Evolutionary conservation across 352 stramenopile species (phyloP), one percentile per base, ranked within the genome.

Genomic region (Globisporangium cederbergense): DNA sequence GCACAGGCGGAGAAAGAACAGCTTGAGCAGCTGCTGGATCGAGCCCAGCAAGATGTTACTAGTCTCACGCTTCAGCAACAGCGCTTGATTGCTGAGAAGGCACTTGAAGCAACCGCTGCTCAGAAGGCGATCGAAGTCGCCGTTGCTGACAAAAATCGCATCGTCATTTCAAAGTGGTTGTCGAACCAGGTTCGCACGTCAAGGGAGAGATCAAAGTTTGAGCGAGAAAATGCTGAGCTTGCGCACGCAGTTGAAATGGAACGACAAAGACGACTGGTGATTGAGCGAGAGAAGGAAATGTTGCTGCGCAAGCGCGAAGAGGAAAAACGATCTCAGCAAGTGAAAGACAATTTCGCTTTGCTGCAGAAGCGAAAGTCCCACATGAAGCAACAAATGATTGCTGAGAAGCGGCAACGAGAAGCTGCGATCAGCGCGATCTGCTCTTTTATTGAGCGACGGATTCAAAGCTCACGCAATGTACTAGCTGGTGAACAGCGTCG

Each of bases 161-260:
- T 66, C 4, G 49, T 69, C 22, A 62, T 89, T 7, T 51, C 62
- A 4, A 65, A 52, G 4, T 89, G 80, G 80, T 43, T 84, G n/a
- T 66, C 62, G 16, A 51, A 69, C 2, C 72, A 75, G 11, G 58
- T 75, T 49, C 60, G 60, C 2, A 32, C 34, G 3, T 50, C 52
- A 3, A 61, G 46, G 30, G 51, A 52, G 43, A 52, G 18, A n/a
- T 25, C 8, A 2, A 50, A n/a, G n/a, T 38, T 57, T 14, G 36
- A 22, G 11, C 43, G 30, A 11, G 22, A 46, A 11, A 61, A 56
- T 32, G 43, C 32, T 5, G 30, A 34, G 11, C 46, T 51, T 1
- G 34, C 43, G 14, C 42, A 13, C 9, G 32, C 52, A 30, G n/a
- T 56, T 5, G 38, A 56, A 30, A 16, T 50, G 3, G 61, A 67